Evolutionary conservation across 2,329 filamentous ascomycete species (phyloP).

Genomic region (Alternaria tenuissima): DNA sequence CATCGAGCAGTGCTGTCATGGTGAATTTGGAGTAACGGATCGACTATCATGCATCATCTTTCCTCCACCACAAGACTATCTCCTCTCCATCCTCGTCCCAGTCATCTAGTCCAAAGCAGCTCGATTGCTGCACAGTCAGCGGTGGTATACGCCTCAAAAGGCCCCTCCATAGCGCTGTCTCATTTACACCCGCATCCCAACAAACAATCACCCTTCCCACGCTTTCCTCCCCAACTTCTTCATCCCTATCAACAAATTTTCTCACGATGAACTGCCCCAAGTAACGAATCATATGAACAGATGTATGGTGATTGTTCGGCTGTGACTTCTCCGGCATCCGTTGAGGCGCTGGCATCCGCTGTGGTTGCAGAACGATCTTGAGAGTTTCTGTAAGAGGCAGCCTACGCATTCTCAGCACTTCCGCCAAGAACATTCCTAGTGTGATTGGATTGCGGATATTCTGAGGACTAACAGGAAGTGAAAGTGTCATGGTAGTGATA

Average conservation of each 20-base stretch:
- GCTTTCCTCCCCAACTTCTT: neutral
- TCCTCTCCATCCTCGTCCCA: neutral
- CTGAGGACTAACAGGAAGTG: neutral
- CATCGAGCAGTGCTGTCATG: neutral
- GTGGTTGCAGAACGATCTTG: neutral
- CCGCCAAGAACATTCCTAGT: neutral
- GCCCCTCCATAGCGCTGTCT: neutral
- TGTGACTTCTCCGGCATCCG: neutral
- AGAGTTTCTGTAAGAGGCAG: neutral
- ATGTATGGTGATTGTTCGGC: neutral
- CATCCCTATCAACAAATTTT: neutral
- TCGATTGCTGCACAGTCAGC: neutral
- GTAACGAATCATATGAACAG: neutral
- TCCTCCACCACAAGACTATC: neutral
- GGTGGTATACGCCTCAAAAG: neutral
- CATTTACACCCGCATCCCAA: neutral
- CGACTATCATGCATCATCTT: neutral
- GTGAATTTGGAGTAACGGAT: neutral
- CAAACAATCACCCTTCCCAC: neutral
- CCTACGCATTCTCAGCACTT: neutral
- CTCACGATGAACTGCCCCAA: neutral
- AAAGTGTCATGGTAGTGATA: neutral
- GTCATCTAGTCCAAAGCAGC: neutral
- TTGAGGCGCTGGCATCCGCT: neutral
- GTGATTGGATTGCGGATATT: neutral